Percentiles rank a stretch among this genome's conserved stretches.
These are phyloP conservation scores for Dissophora globulifera DNA, from an alignment of 192 early-diverging fungal genomes.

Conservation along the genomic window DNA sequence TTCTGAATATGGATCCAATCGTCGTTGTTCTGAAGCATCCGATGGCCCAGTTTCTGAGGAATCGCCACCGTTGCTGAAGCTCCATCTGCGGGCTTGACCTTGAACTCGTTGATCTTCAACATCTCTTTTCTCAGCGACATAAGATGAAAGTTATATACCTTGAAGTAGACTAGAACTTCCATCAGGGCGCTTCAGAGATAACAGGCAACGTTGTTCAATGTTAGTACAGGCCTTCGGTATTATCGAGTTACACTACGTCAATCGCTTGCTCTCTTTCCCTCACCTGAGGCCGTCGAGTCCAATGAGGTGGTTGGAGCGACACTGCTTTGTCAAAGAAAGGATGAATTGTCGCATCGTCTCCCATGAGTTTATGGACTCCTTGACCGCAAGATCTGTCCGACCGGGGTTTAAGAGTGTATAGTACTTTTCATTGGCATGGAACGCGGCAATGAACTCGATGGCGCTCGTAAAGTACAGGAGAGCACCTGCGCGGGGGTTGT, in stretches of 20 bases:
- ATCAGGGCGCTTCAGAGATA: conserved; percentile 28
- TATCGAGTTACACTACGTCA: too few relatives aligned
- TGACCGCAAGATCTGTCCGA: conserved; percentile 31
- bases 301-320: conserved; percentile 29
- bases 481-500: conserved; percentile 24
- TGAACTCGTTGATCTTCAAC: conserved; percentile 43
- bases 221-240: too few relatives aligned
- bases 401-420: conserved; percentile 36
- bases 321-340: conserved; percentile 39
- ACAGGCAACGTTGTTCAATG: too few relatives aligned
- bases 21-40: conserved; percentile 44
- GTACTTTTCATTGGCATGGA: conserved; percentile 50
- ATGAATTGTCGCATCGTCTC: conserved; percentile 55
- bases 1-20: conserved; percentile 49
- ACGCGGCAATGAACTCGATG: conserved; percentile 47
- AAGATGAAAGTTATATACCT: conserved; percentile 31
- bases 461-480: conserved; percentile 47
- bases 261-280: too few relatives aligned
- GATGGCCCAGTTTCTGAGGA: conserved; percentile 21
- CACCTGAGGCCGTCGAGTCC: conserved; percentile 50
- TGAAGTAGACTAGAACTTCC: conserved; percentile 45
- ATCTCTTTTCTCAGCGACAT: conserved; percentile 34
- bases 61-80: conserved; percentile 17
- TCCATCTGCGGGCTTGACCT: neutral
- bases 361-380: conserved; percentile 43